A percentile compares a stretch with the other conserved stretches of the same genome.
phyloP scores from a whole-genome alignment of 2,329 filamentous ascomycete genomes.

The Calycina herbarum region DNA sequence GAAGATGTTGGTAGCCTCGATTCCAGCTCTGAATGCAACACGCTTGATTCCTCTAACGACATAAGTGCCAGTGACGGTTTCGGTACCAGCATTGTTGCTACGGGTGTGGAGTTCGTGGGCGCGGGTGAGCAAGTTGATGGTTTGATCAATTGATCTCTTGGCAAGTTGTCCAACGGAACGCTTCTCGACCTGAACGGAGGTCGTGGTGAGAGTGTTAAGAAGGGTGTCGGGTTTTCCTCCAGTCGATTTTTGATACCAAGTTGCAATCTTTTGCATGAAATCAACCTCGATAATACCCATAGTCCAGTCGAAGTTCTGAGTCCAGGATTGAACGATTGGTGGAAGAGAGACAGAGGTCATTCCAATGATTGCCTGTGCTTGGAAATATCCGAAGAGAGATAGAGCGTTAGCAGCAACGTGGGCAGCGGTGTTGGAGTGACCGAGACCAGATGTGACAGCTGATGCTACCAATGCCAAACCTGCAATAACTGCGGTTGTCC shows the following conservation, averaged over 20 bases:
- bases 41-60: conserved; percentile 81
- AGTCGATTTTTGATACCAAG: conserved; percentile 94
- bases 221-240: conserved; percentile 81
- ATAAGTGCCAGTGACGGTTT: conserved; percentile 55
- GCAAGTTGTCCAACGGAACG: conserved; percentile 51
- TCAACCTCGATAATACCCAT: conserved; percentile 89
- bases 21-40: conserved; percentile 80
- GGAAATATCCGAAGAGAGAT: conserved; percentile 93
- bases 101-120: conserved; percentile 39
- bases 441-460: conserved; percentile 83
- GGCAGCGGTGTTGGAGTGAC: conserved; percentile 90
- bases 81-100: conserved; percentile 55
- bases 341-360: conserved; percentile 79
- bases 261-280: conserved; percentile 88
- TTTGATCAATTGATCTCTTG: conserved; percentile 50
- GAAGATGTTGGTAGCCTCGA: conserved; percentile 91
- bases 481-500: conserved; percentile 85
- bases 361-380: conserved; percentile 88
- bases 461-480: conserved; percentile 81
- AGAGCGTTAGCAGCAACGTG: conserved; percentile 92
- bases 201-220: conserved; percentile 69
- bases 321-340: conserved; percentile 89
- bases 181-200: conserved; percentile 76
- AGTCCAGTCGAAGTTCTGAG: conserved; percentile 96
- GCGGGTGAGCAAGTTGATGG: conserved; percentile 35